Evolutionary conservation across 2,329 filamentous ascomycete species (phyloP), one percentile per base, ranked within the genome.

Genomic region (Aspergillus amoenus): DNA sequence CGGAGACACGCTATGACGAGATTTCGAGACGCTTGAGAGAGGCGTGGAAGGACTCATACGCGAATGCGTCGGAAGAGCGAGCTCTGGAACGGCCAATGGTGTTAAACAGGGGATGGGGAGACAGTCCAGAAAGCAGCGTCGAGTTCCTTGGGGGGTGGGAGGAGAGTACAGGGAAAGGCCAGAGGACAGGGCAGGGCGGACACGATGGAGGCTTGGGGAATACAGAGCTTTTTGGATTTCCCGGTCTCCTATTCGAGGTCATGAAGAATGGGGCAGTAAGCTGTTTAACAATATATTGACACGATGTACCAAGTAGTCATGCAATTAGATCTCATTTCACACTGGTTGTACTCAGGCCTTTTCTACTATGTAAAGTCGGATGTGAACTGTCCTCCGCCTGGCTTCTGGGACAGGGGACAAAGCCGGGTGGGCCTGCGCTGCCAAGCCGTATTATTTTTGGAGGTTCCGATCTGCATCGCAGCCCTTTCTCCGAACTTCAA

Each of bases 241-340:
- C 94, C 0, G 93, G 94, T 0, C 78, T 97, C 73, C 86, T 97
- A 46, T 97, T 99, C 77, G 94, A 99, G 76, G 93, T 99, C 27
- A 76, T 97, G 73, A 93, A 90, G 84, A 97, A 96, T 70, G 92
- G 90, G 4, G 88, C 86, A 60, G 90, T 99, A 22, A 95, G 91
- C 73, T 89, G 90, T 24, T 80, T 97, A 71, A 97, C 93, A 9
- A 87, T 96, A 22, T 96, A 93, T 78, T 96, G 34, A 63, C 40
- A 9, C 7, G 12, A 52, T 30, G 18, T 30, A 17, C 34, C 17
- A 30, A 30, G 27, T 30, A 30, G 8, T 9, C 4, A 11, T 30
- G 27, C 9, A 30, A 30, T 11, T 30, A 30, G 27, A 30, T 30
- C 8, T 30, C 9, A 30, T 30, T 30, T 30, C 27, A 30, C 27